phyloP scores from a whole-genome alignment of 257 asterid genomes.

The Salvia rosmarinus region DNA sequence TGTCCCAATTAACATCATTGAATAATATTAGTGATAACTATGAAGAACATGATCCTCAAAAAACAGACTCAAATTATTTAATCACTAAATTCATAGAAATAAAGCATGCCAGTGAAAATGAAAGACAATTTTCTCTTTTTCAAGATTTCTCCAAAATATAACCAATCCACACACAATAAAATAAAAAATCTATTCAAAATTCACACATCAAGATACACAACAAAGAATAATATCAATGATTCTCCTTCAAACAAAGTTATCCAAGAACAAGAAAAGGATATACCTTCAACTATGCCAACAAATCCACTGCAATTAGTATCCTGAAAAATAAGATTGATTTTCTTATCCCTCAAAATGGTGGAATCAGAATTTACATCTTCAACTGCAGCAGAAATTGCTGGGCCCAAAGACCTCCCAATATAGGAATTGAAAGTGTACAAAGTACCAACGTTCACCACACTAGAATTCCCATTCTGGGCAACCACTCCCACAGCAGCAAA shows the following conservation, averaged over 20 bases:
- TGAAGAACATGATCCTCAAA: background rate
- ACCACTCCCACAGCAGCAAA: constrained; percentile 27
- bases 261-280: background rate
- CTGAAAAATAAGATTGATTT: constrained; percentile 58
- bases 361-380: constrained; percentile 75
- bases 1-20: background rate
- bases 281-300: constrained; percentile 85
- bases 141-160: constrained; percentile 3
- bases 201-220: background rate
- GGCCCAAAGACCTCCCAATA: constrained; percentile 74
- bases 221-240: background rate
- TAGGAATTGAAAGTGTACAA: constrained; percentile 69
- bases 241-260: background rate
- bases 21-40: background rate
- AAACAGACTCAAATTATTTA: background rate
- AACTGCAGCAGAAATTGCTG: constrained; percentile 78
- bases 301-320: constrained; percentile 96
- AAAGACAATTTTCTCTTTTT: background rate
- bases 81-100: background rate
- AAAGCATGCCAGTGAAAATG: background rate
- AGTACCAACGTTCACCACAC: constrained; percentile 75
- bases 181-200: background rate
- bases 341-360: constrained; percentile 52
- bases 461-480: constrained; percentile 41
- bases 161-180: constrained; percentile 4